Conservation (phyloP, 108 stramenopile genomes). For the Asterionellopsis glacialis region DNA sequence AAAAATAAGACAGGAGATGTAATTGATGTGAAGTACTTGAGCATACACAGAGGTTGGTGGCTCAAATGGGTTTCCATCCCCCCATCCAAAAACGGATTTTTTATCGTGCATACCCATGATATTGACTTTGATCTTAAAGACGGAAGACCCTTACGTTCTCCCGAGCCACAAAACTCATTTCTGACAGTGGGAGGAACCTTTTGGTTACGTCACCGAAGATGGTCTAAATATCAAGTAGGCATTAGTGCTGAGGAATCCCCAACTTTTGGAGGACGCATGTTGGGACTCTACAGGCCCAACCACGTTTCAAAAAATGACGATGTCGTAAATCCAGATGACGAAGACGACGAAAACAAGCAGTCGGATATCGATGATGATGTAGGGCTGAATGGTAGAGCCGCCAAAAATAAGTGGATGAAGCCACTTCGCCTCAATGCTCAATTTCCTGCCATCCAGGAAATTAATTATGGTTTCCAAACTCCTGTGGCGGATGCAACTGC, state of each 20-base stretch:
- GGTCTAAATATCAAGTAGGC: slow-evolving; percentile 80
- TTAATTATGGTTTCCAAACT: slow-evolving; percentile 10
- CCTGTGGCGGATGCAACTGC: background rate
- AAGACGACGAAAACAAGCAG: slow-evolving; percentile 31
- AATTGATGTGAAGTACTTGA: slow-evolving; percentile 61
- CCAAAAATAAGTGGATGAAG: slow-evolving; percentile 35
- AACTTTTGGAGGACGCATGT: slow-evolving; percentile 82
- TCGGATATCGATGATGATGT: slow-evolving; percentile 29
- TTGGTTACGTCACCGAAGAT: slow-evolving; percentile 55
- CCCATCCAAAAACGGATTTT: slow-evolving; percentile 62
- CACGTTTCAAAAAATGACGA: slow-evolving; percentile 13
- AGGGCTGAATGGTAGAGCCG: slow-evolving; percentile 24
- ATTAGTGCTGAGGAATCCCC: slow-evolving; percentile 58
- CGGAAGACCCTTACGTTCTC: slow-evolving; percentile 19
- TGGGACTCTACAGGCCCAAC: slow-evolving; percentile 57
- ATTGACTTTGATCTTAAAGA: slow-evolving; percentile 7
- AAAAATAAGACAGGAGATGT: slow-evolving; percentile 20
- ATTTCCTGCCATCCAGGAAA: background rate
- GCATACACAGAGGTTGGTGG: slow-evolving; percentile 89
- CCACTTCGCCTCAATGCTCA: slow-evolving; percentile 25
- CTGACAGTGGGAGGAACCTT: slow-evolving; percentile 70
- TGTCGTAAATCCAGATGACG: slow-evolving; percentile 13
- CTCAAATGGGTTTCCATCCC: slow-evolving; percentile 78
- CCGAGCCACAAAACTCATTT: slow-evolving; percentile 33
- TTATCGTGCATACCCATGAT: slow-evolving; percentile 48